Evolutionary conservation across 192 early-diverging fungal genomes (phyloP).

Genomic region (Rhizophagus sp.): DNA sequence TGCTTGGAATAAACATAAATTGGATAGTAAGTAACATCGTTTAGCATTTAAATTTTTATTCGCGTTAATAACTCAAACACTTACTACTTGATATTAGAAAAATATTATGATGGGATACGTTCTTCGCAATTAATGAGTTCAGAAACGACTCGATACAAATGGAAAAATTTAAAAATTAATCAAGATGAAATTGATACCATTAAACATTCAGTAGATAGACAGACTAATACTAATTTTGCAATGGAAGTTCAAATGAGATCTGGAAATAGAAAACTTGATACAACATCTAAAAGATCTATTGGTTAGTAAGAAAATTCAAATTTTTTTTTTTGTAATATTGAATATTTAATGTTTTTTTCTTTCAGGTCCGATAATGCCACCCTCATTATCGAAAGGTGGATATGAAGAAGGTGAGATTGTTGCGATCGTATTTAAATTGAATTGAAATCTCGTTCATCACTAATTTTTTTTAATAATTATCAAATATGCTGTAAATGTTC

Average conservation of each 20-base stretch:
- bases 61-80: not conserved
- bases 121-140: conserved; percentile 61
- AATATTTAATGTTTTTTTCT: not conserved
- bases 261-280: conserved; percentile 10
- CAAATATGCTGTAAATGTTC: not conserved
- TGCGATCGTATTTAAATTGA: not conserved
- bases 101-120: conserved; percentile 70
- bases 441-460: not conserved
- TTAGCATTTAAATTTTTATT: not conserved
- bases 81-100: conserved; percentile 39
- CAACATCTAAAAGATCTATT: not conserved
- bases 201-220: conserved; percentile 58
- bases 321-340: not conserved
- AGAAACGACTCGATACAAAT: conserved; percentile 72
- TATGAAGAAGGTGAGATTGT: conserved; percentile 12
- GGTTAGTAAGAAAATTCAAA: not conserved
- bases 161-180: conserved; percentile 54
- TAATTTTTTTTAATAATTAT: not conserved
- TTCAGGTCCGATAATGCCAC: conserved; percentile 19
- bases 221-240: conserved; percentile 51
- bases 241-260: conserved; percentile 36
- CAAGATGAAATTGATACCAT: conserved; percentile 56
- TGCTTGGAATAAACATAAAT: conserved; percentile 78
- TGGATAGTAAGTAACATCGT: conserved; percentile 48
- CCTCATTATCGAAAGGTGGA: not conserved